Conservation (phyloP, 441 rosid genomes). For the Populus trichocarpa region DNA sequence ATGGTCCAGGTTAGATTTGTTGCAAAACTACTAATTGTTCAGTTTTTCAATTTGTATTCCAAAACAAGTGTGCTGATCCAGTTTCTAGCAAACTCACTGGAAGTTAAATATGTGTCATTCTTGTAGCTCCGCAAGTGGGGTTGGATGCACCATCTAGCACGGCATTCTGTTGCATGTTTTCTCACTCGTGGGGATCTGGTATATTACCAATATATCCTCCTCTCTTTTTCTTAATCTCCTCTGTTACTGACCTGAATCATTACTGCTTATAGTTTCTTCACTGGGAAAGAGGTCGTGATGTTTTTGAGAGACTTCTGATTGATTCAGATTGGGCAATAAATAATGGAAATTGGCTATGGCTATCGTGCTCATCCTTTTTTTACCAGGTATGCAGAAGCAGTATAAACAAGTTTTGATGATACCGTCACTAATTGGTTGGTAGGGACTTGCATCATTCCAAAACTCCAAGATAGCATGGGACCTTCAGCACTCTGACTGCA, state of each 20-base stretch:
- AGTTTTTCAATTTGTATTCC: neutral
- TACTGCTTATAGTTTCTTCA: constrained; percentile 74
- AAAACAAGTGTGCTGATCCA: constrained; percentile 1
- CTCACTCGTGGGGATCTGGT: constrained; percentile 97
- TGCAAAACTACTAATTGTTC: constrained; percentile 8
- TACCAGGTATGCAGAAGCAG: constrained; percentile 61
- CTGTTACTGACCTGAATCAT: constrained; percentile 21
- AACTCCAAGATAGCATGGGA: neutral
- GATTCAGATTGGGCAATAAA: constrained; percentile 97
- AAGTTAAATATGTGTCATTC: neutral
- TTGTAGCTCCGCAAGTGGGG: constrained; percentile 91
- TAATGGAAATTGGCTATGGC: constrained; percentile 95
- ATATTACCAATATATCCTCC: constrained; percentile 14
- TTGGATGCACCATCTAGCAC: constrained; percentile 97
- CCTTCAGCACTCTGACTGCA: neutral
- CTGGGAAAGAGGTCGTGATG: constrained; percentile 98
- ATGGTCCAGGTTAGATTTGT: constrained; percentile 79
- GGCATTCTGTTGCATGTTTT: constrained; percentile 93
- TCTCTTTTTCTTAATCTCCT: constrained; percentile 3
- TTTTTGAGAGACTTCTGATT: constrained; percentile 85
- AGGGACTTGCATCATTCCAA: constrained; percentile 2
- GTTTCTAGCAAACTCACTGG: constrained; percentile 9
- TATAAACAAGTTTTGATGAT: constrained; percentile 1
- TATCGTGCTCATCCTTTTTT: constrained; percentile 95
- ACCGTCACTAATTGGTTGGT: neutral